A percentile compares a stretch with the other conserved stretches of the same genome.
phyloP scores from a whole-genome alignment of 2,329 filamentous ascomycete species.

The Chaetomiaceae sp. region DNA sequence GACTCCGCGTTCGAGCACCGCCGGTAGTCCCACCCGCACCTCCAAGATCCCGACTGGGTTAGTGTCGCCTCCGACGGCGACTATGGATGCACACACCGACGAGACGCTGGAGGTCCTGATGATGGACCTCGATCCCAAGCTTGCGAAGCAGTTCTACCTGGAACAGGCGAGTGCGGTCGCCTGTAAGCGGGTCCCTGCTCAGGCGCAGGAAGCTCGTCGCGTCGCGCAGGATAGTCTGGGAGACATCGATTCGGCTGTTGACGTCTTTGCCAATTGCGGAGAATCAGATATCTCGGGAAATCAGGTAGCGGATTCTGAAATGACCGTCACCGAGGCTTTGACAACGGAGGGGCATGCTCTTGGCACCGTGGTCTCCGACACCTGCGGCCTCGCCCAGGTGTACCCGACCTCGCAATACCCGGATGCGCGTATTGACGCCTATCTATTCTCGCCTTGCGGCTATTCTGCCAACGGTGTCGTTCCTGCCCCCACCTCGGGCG shows the following conservation, averaged over 20 bases:
- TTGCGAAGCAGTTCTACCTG: constrained; percentile 67
- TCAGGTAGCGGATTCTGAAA: constrained; percentile 54
- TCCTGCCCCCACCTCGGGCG: constrained; percentile 61
- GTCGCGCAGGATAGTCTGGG: constrained; percentile 56
- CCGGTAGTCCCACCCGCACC: constrained; percentile 38
- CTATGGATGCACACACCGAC: constrained; percentile 55
- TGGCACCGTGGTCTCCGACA: constrained; percentile 86
- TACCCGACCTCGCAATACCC: constrained; percentile 86
- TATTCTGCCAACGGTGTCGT: constrained; percentile 97
- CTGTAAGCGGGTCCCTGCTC: constrained; percentile 68
- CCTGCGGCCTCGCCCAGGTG: constrained; percentile 81
- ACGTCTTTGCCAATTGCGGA: constrained; percentile 72
- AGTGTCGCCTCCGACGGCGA: constrained; percentile 36
- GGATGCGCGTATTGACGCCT: constrained; percentile 89
- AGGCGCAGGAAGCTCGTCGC: constrained; percentile 60
- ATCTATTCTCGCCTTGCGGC: constrained; percentile 92
- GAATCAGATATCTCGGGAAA: constrained; percentile 45
- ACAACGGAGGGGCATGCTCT: constrained; percentile 92
- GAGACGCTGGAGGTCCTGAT: constrained; percentile 74
- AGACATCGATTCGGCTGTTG: constrained; percentile 56
- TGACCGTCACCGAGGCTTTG: constrained; percentile 54
- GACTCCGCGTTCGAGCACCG: constrained; percentile 55
- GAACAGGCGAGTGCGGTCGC: constrained; percentile 82
- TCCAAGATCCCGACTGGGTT: constrained; percentile 54
- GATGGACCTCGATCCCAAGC: constrained; percentile 65